phyloP scores from a whole-genome alignment of 2,329 filamentous ascomycete species.

The Colletotrichum sp. region DNA sequence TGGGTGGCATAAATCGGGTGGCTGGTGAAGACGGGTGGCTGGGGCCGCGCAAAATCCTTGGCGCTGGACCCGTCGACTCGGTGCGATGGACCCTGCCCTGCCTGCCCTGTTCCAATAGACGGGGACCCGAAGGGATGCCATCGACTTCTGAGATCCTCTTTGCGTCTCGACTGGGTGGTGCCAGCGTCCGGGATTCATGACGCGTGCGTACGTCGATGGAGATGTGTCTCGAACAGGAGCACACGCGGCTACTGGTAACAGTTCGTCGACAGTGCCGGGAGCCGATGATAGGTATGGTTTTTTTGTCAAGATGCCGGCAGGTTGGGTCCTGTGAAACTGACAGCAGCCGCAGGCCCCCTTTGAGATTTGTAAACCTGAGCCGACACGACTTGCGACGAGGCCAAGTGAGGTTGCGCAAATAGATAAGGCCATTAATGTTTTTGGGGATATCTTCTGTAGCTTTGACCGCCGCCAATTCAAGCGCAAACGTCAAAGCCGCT shows the following conservation, averaged over 20 bases:
- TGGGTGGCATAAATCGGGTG: constrained; percentile 4
- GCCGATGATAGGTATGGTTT: not conserved
- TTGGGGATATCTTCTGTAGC: not conserved
- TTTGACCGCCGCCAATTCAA: not conserved
- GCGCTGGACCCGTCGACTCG: not conserved
- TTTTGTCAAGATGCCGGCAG: not conserved
- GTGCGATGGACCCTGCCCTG: not conserved
- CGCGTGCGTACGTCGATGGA: not conserved
- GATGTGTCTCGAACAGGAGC: not conserved
- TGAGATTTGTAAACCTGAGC: not conserved
- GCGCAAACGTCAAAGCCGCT: not conserved
- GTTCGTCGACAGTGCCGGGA: not conserved
- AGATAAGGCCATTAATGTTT: not conserved
- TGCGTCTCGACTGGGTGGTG: not conserved
- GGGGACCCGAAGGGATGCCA: not conserved
- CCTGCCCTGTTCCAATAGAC: not conserved
- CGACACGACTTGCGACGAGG: not conserved
- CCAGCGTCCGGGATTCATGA: not conserved
- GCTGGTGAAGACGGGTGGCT: constrained; percentile 22
- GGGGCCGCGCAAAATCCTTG: not conserved
- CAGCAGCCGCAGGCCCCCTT: not conserved
- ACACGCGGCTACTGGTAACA: not conserved
- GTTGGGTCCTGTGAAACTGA: not conserved
- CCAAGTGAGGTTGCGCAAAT: not conserved
- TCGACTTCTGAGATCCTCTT: not conserved